Base-by-base conservation (phyloP, 371 early-diverging fungal genomes). In the Capillidium heterosporum region DNA sequence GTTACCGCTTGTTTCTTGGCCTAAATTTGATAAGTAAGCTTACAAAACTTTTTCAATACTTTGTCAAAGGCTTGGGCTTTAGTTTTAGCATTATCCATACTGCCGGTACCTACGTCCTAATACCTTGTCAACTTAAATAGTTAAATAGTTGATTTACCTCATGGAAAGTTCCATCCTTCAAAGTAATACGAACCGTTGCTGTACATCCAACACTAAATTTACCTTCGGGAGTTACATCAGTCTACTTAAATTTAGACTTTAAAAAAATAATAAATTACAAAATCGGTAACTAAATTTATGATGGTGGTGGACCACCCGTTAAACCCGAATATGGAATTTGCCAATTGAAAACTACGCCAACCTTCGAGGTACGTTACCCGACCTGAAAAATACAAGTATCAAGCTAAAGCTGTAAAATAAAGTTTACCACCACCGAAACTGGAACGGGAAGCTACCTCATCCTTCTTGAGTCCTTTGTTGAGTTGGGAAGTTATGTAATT, bases 281-380 rank as follows among this genome's bases (percentile, higher is more conserved):
- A 95, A 65, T 98, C 97, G 0, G 88, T 71, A 0, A 75, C 72
- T 13, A 82, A 73, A 29, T 75, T 75, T 52, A 81, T 69, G 58
- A 99, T 81, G 27, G 77, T 70, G 26, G 86, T 79, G 23, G 84
- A 79, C 99, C 99, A 99, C 1, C 99, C 99, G 64, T 97, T 78
- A 65, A 92, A 97, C 0, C 98, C 99, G 76, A 98, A 99, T 19
- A 98, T 73, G 49, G 89, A 83, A 67, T 99, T 99, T 41, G 99
- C 98, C 28, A 99, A 60, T 52, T 81, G 76, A 52, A 97, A 88
- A 21, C 81, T 82, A 27, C 79, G 78, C 78, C 85, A 82, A 3
- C 97, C 99, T 66, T 96, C 96, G 42, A 98, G 67, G 61, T 99
- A 99, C 1, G 77, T 21, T 40, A 63, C 35, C 46, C 49, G 21